Evolutionary conservation across 75 land plant species (phyloP), one percentile per base, ranked within the genome.

Genomic region (Pinus albicaulis): DNA sequence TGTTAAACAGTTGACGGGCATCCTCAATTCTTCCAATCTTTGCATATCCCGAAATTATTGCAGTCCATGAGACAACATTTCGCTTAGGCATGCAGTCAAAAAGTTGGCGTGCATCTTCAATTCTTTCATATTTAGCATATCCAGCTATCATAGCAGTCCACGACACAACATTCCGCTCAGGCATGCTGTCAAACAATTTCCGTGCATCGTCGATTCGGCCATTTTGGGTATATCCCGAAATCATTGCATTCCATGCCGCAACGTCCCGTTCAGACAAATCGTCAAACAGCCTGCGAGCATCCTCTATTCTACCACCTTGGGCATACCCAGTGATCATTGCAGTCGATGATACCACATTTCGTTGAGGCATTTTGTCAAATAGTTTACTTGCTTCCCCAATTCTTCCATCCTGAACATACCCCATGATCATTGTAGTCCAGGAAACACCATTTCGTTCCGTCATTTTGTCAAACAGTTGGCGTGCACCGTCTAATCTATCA

Each of bases 391-490:
- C 68, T 28, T 64, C 68, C 7, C 12, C 38, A 25, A 80, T 78
- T 62, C 87, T 80, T 22, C 85, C 89, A 77, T 84, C 75, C 19
- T 89, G 89, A 1, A 78, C 85, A 73, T 77, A 78, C 2, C 89
- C 93, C 56, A 77, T 79, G 38, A 89, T 84, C 3, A 91, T 25
- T 28, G 89, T 89, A 81, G 86, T 91, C 86, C 88, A 89, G 22
- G 84, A 77, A 58, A 62, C 84, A 2, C 84, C 83, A 28, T 80
- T 71, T 75, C 66, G 80, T 5, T 28, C 58, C 14, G 61, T 48
- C 14, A 85, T 77, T 17, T 70, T 60, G 52, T 74, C 28, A 72
- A 86, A 91, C 14, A 84, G 83, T 57, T 59, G 55, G 22, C 78
- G 26, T 61, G 93, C 87, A 55, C 1, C 28, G 16, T 65, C 19